Base-by-base conservation (phyloP, 179 eudicot species). In the Corrigiola litoralis region DNA sequence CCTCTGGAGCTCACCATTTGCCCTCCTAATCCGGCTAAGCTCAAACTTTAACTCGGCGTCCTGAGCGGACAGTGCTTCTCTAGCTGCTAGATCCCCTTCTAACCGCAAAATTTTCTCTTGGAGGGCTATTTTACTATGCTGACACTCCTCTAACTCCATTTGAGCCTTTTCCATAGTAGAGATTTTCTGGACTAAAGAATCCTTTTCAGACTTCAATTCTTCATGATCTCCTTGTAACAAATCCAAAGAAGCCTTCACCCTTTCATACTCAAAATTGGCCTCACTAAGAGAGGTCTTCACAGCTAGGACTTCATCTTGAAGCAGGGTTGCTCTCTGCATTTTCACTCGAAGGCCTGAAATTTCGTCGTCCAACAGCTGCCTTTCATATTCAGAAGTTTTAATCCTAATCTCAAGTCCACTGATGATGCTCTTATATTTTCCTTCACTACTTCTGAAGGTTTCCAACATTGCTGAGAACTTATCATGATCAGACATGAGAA, bases 21-120 rank as follows among this genome's bases (percentile, higher is more conserved):
- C 81, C 71, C 85, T 78, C 70, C 75, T 82, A 33, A 84, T 42
- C 66, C 76, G 72, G 36, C 63, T 68, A 18, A 91, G 77, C 73
- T 91, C 94, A 75, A 80, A 66, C 69, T 71, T 82, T 47, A 88
- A 71, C 71, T 88, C 87, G 23, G 83, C 85, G 66, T 84, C 82
- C 67, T 86, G 81, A 3, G 68, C 68, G 65, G 58, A 72, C 5
- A 77, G 31, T 55, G 74, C 84, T 77, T 81, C 86, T 72, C 75
- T 82, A 51, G 77, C 85, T 29, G 74, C 69, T 63, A 81, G 61
- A 73, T 83, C 92, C 34, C 80, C 78, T 78, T 89, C 90, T 76
- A 84, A 60, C 56, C 80, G 76, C 72, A 58, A 51, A 69, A 86
- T 60, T 79, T 85, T 87, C 77, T 88, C 96, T 74, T 84, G 88